Evolutionary conservation across 2,329 filamentous ascomycete species (phyloP).

Genomic region (Parasarocladium wereldwijsianum): DNA sequence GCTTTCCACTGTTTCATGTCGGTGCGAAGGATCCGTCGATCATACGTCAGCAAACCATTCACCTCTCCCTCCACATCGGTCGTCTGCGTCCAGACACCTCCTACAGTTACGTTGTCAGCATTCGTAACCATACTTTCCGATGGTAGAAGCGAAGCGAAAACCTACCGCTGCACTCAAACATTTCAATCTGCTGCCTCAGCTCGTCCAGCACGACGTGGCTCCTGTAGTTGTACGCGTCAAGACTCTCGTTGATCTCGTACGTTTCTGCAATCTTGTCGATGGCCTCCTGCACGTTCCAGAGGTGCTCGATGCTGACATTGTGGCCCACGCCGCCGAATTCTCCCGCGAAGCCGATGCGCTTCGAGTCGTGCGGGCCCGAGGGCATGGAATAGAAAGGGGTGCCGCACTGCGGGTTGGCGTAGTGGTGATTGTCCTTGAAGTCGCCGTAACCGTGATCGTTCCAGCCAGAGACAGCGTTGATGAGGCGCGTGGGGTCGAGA

Average conservation of each 20-base stretch:
- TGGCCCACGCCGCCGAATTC: conserved; percentile 58
- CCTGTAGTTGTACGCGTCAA: conserved; percentile 53
- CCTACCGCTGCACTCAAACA: conserved; percentile 48
- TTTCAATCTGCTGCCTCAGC: conserved; percentile 43
- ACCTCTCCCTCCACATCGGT: conserved; percentile 63
- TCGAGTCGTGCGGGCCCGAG: conserved; percentile 39
- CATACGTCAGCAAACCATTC: conserved; percentile 56
- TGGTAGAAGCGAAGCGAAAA: too few species aligned
- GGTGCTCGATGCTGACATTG: conserved; percentile 45
- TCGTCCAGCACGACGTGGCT: conserved; percentile 44
- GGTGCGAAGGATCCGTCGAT: conserved; percentile 43
- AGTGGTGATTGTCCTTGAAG: conserved; percentile 39
- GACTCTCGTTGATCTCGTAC: conserved; percentile 46
- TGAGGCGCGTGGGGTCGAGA: conserved; percentile 48
- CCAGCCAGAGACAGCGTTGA: conserved; percentile 53
- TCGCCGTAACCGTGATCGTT: conserved; percentile 53
- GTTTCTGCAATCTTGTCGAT: conserved; percentile 49
- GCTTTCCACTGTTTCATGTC: conserved; percentile 41
- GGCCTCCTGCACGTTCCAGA: conserved; percentile 48
- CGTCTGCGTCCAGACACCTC: conserved; percentile 61
- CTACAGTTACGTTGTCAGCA: too few species aligned
- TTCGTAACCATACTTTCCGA: too few species aligned
- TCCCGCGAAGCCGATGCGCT: conserved; percentile 52
- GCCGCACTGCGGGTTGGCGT: conserved; percentile 56
- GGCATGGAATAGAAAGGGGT: conserved; percentile 49